A percentile compares a stretch with the other conserved stretches of the same genome.
Evolutionary conservation across 2,329 filamentous ascomycete genomes (phyloP).

Genomic region (Aspergillus melleus): DNA sequence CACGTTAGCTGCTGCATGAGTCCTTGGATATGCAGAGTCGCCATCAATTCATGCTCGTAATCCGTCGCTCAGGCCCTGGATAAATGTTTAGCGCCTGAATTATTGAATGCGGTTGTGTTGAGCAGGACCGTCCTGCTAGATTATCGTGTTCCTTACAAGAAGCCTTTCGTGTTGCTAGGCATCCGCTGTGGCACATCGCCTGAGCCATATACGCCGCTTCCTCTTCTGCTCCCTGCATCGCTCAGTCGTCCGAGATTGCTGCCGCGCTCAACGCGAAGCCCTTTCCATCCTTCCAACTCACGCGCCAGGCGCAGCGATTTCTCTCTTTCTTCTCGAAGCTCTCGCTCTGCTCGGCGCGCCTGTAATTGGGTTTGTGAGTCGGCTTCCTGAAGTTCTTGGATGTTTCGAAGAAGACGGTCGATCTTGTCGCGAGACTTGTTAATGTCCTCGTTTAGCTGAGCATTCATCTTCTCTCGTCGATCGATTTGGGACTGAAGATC

Average conservation of each 20-base stretch:
- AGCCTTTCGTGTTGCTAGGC: conserved; percentile 76
- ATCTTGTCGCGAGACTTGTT: conserved; percentile 84
- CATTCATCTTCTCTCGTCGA: conserved; percentile 84
- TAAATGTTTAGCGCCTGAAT: conserved; percentile 5
- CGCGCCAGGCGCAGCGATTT: conserved; percentile 78
- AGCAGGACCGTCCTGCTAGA: conserved; percentile 16
- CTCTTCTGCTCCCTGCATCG: conserved; percentile 41
- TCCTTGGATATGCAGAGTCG: conserved; percentile 1
- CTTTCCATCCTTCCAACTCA: conserved; percentile 81
- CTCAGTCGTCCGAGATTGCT: conserved; percentile 37
- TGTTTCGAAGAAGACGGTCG: conserved; percentile 82
- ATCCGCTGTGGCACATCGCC: conserved; percentile 64
- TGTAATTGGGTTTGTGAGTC: conserved; percentile 80
- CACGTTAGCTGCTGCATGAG: not conserved
- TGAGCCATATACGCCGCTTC: conserved; percentile 39
- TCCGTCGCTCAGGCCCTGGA: conserved; percentile 15
- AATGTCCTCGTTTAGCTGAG: conserved; percentile 79
- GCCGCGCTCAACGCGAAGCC: conserved; percentile 63
- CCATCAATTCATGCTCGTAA: conserved; percentile 20
- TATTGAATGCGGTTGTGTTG: conserved; percentile 9
- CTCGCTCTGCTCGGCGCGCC: conserved; percentile 82
- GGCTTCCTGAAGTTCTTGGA: conserved; percentile 88
- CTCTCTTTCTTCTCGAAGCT: conserved; percentile 85
- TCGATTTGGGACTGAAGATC: conserved; percentile 91
- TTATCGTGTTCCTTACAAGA: conserved; percentile 53